Base-by-base conservation (phyloP, 176 grass and related monocot species). In the Triticum dicoccoides region DNA sequence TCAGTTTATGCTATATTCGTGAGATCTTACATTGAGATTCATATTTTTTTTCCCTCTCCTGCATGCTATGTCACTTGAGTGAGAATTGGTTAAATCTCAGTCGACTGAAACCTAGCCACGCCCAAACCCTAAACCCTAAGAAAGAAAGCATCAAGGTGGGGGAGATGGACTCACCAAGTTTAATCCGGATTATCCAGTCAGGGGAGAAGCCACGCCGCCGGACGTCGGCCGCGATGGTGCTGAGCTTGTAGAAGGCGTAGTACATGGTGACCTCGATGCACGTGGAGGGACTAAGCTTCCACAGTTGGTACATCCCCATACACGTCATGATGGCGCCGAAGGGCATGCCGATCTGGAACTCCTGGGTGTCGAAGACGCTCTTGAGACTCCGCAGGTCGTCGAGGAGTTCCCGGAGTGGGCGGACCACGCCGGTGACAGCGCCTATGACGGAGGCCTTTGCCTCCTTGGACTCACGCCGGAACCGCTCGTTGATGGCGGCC, bases 191-290 rank as follows among this genome's bases (percentile, higher is more conserved):
- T n/a, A 71, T 71, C 35, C 35, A 71, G 67, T 45, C 42, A 1
- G 68, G 68, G 20, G 68, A 39, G 68, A 71, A 71, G 35, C 68
- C 68, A 9, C 9, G 35, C 39, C 68, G 68, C 35, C 68, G 68
- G 68, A 71, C 18, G 35, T 71, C 35, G 4, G 68, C 68, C 8
- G 68, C 35, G 35, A 71, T 71, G 68, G n/a, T 9, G 68, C 68
- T 41, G 68, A 71, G 68, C 35, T 71, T 71, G 35, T 71, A 71
- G 68, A 71, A 71, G 68, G 68, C 18, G 34, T 70, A 71, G 68
- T 38, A 71, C 68, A 38, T 38, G 8, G 68, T 34, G 9, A 39
- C 34, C 42, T 71, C 35, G 68, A 71, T 39, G 68, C 68, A 71
- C 34, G 34, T 71, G 34, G 68, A 45, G 42, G 42, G 68, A 39